phyloP scores from a whole-genome alignment of 1,284 basidiomycete species.

The Schizophyllum amplum region DNA sequence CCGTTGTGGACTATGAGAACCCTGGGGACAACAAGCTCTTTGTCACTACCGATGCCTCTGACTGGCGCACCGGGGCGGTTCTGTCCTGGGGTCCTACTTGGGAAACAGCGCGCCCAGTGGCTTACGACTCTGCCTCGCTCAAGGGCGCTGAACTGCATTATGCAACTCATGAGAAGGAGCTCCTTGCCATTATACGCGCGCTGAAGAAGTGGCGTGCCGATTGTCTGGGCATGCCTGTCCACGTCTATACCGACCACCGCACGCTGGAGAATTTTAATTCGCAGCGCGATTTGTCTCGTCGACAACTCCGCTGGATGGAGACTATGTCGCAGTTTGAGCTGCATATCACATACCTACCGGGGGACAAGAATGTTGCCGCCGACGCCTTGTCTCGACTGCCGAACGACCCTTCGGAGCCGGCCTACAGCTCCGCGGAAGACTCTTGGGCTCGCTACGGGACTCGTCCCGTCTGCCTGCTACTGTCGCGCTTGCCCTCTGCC shows the following conservation, averaged over 20 bases:
- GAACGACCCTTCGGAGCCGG: too few relatives aligned
- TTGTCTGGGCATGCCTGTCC: slow-evolving; percentile 24
- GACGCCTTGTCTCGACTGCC: slow-evolving; percentile 25
- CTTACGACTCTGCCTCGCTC: slow-evolving; percentile 24
- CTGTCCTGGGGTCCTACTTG: too few relatives aligned
- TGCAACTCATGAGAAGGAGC: slow-evolving; percentile 28
- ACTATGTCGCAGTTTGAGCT: slow-evolving; percentile 27
- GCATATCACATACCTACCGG: slow-evolving; percentile 24
- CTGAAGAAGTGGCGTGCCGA: slow-evolving; percentile 26
- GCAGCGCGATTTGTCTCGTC: slow-evolving; percentile 25
- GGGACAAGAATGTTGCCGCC: too few relatives aligned
- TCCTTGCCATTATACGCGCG: slow-evolving; percentile 25
- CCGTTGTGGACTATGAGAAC: too few relatives aligned
- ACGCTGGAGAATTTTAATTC: slow-evolving; percentile 27
- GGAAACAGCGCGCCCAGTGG: slow-evolving; percentile 22
- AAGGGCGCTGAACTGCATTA: slow-evolving; percentile 26
- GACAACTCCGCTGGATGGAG: slow-evolving; percentile 30
- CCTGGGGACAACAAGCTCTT: too few relatives aligned
- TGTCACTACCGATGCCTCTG: too few relatives aligned
- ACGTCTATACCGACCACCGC: slow-evolving; percentile 30
- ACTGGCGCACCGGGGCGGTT: too few relatives aligned
- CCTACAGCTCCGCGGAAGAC: too few relatives aligned
- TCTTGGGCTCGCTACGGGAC: too few relatives aligned
- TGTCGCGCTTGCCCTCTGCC: too few relatives aligned
- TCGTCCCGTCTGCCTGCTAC: too few relatives aligned